Conservation (phyloP, 2,329 filamentous ascomycete species). For the Byssothecium circinans region DNA sequence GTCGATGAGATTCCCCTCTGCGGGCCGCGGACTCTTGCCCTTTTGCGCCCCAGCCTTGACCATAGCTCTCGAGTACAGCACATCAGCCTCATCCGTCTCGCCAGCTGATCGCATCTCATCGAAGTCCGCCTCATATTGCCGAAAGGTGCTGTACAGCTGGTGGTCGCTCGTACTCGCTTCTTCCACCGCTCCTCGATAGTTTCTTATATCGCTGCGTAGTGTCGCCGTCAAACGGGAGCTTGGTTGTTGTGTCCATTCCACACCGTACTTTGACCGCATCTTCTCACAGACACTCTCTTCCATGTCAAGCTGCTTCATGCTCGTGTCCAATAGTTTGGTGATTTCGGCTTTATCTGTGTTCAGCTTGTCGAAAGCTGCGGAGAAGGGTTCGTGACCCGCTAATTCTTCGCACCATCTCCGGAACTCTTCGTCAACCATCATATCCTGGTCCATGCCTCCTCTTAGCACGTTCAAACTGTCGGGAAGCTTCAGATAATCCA, state of each 20-base stretch:
- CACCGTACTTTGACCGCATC: conserved; percentile 96
- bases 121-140: conserved; percentile 85
- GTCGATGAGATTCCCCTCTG: conserved; percentile 81
- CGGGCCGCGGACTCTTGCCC: conserved; percentile 62
- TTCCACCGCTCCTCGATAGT: conserved; percentile 84
- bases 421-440: conserved; percentile 87
- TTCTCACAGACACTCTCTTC: conserved; percentile 98
- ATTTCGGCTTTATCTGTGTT: conserved; percentile 77
- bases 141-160: conserved; percentile 78
- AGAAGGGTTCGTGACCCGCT: conserved; percentile 79
- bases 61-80: conserved; percentile 84
- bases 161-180: conserved; percentile 86
- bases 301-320: conserved; percentile 88
- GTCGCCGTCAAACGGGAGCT: conserved; percentile 88
- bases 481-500: conserved; percentile 91
- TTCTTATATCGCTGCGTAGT: conserved; percentile 80
- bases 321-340: conserved; percentile 70
- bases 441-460: conserved; percentile 87
- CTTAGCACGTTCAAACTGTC: conserved; percentile 88
- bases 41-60: conserved; percentile 70
- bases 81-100: conserved; percentile 82
- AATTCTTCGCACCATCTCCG: conserved; percentile 92
- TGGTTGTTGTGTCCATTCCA: conserved; percentile 95
- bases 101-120: conserved; percentile 93
- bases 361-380: conserved; percentile 75